phyloP scores from a whole-genome alignment of 495 filamentous ascomycete genomes.

The Aspergillus diversus region DNA sequence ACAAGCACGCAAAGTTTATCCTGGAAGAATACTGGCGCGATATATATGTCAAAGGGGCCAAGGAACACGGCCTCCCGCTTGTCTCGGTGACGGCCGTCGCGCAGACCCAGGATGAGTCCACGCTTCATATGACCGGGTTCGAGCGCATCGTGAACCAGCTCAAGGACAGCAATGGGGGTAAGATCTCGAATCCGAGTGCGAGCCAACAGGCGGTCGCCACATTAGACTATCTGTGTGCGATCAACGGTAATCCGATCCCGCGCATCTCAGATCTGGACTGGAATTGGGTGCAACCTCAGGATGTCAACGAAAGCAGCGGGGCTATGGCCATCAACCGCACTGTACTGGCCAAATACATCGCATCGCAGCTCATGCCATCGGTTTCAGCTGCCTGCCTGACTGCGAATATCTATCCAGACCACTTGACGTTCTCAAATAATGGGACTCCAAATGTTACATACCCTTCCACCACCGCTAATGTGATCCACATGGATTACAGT shows the following conservation, averaged over 20 bases:
- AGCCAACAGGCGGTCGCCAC: slow-evolving; percentile 1
- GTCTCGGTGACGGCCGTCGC: slow-evolving; percentile 11
- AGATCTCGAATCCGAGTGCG: background rate
- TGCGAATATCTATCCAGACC: background rate
- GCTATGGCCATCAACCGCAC: slow-evolving; percentile 13
- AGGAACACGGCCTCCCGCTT: slow-evolving; percentile 6
- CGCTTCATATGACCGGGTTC: slow-evolving; percentile 17
- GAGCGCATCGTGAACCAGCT: slow-evolving; percentile 8
- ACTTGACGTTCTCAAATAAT: background rate
- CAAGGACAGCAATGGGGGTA: slow-evolving; percentile 10
- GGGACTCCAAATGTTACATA: background rate
- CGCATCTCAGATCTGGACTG: background rate
- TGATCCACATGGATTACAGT: background rate
- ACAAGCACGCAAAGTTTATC: background rate
- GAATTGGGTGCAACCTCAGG: slow-evolving; percentile 10
- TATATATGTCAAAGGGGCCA: background rate
- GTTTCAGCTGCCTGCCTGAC: background rate
- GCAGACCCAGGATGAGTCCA: background rate
- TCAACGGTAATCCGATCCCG: background rate
- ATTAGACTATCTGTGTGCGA: slow-evolving; percentile 3
- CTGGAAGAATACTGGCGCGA: slow-evolving; percentile 4
- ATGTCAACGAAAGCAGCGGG: slow-evolving; percentile 6
- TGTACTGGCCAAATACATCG: background rate
- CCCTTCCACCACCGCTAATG: background rate
- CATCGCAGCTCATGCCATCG: background rate